phyloP scores from a whole-genome alignment of 768 basidiomycete genomes.

The Collybia sp. region DNA sequence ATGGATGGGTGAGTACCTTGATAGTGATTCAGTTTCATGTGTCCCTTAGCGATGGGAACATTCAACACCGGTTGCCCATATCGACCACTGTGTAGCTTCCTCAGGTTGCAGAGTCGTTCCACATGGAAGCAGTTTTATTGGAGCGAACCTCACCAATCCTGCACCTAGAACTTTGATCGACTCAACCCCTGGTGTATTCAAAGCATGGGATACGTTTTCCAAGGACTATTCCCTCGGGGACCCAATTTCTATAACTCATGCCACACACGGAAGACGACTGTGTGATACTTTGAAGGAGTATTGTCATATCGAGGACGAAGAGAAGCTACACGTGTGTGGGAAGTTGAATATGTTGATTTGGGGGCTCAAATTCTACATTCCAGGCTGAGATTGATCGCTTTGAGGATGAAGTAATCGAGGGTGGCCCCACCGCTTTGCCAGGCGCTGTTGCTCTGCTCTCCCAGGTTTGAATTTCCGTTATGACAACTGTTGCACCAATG shows the following conservation, averaged over 20 bases:
- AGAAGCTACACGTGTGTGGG: slow-evolving; percentile 46
- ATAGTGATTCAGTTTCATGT: neutral
- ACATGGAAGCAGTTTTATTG: too few species aligned
- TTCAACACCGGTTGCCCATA: neutral
- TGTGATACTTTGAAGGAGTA: slow-evolving; percentile 70
- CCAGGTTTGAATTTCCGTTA: slow-evolving; percentile 32
- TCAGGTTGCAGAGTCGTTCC: neutral
- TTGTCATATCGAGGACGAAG: slow-evolving; percentile 58
- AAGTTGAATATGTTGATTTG: neutral
- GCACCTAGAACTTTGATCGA: slow-evolving; percentile 63
- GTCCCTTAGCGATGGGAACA: slow-evolving; percentile 3
- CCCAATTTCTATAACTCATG: slow-evolving; percentile 40
- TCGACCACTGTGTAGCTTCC: neutral
- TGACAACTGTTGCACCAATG: too few species aligned
- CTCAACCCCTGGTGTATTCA: slow-evolving; percentile 79
- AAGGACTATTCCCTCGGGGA: slow-evolving; percentile 55
- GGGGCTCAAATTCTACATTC: neutral
- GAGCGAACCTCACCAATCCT: neutral
- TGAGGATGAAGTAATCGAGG: slow-evolving; percentile 67
- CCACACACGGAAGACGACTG: slow-evolving; percentile 73
- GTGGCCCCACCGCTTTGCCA: slow-evolving; percentile 60
- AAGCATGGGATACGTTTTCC: slow-evolving; percentile 72
- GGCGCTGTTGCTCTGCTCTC: slow-evolving; percentile 56
- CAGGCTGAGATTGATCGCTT: slow-evolving; percentile 73
- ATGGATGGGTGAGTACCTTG: slow-evolving; percentile 55